These are phyloP conservation scores for Entonaema liquescens DNA, from an alignment of 495 filamentous ascomycete genomes.

Conservation along the genomic window DNA sequence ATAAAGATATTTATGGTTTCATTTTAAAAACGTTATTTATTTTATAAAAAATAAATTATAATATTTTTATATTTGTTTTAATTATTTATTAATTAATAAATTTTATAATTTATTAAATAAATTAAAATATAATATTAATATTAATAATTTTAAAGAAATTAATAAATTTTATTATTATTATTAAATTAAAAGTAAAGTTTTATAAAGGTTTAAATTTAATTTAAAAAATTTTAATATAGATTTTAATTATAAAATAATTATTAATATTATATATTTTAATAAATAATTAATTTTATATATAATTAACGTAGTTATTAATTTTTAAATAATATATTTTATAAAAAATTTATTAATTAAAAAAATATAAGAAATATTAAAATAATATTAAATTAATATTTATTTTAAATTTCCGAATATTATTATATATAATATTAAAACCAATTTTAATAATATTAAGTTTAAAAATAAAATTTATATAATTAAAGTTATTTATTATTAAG, in stretches of 20 bases:
- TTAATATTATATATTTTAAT: constrained; percentile 1
- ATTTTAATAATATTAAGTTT: neutral
- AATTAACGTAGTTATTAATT: neutral
- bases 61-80: neutral
- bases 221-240: neutral
- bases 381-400: constrained; percentile 4
- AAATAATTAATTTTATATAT: neutral
- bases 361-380: neutral
- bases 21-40: too few relatives aligned
- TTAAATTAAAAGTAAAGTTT: neutral
- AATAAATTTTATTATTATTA: neutral
- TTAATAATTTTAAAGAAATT: neutral
- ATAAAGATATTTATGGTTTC: neutral
- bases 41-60: too few relatives aligned
- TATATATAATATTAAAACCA: neutral
- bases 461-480: neutral
- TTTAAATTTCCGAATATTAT: neutral
- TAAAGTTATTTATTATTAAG: neutral
- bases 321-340: neutral
- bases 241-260: constrained; percentile 3
- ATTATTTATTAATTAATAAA: neutral
- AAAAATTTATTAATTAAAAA: neutral
- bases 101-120: constrained; percentile 1
- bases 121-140: neutral
- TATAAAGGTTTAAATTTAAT: neutral